phyloP scores from a whole-genome alignment of 768 basidiomycete species.

The Boletus speciosus region DNA sequence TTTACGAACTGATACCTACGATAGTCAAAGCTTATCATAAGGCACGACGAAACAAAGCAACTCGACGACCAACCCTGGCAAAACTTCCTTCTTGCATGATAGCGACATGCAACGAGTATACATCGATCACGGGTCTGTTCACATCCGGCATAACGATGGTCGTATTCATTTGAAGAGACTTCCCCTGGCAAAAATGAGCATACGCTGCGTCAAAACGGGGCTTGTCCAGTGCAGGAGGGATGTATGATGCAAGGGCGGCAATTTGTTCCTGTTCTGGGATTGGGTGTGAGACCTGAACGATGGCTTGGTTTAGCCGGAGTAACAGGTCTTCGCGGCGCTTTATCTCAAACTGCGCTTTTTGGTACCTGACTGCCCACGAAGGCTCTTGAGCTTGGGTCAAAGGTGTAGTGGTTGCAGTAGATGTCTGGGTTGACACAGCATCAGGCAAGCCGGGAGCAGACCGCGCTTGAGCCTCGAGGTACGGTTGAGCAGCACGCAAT shows the following conservation, averaged over 20 bases:
- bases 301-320: constrained; percentile 27
- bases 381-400: constrained; percentile 13
- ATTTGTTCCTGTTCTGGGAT: constrained; percentile 26
- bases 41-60: background rate
- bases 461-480: constrained; percentile 6
- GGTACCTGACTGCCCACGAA: constrained; percentile 19
- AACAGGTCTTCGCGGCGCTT: constrained; percentile 30
- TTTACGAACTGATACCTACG: constrained; percentile 24
- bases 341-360: constrained; percentile 29
- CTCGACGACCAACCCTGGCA: constrained; percentile 21
- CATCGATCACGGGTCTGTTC: constrained; percentile 24
- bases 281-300: constrained; percentile 18
- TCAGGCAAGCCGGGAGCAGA: background rate
- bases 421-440: background rate
- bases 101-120: constrained; percentile 29
- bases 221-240: constrained; percentile 29
- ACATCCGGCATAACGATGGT: constrained; percentile 30
- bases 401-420: background rate
- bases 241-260: constrained; percentile 24
- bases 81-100: constrained; percentile 34
- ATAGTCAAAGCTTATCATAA: constrained; percentile 2
- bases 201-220: constrained; percentile 29
- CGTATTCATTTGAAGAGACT: constrained; percentile 23
- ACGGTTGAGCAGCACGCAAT: constrained; percentile 14
- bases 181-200: constrained; percentile 28